phyloP scores from a whole-genome alignment of 2,329 filamentous ascomycete genomes.

The Pyricularia sp. region DNA sequence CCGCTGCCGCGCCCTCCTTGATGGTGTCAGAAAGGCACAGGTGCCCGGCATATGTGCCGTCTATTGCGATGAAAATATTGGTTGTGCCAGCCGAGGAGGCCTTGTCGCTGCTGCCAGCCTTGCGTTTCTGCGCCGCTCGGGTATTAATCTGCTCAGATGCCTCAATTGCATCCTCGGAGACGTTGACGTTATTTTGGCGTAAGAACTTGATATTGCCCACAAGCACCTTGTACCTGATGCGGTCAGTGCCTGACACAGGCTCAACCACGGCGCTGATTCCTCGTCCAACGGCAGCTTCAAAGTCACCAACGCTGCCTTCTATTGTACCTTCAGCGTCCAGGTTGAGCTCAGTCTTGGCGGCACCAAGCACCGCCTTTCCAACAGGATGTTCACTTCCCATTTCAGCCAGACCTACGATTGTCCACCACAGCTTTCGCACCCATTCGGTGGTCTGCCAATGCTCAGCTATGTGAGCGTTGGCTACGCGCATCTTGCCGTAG shows the following conservation, averaged over 20 bases:
- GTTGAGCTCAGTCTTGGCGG: conserved; percentile 67
- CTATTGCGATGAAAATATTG: conserved; percentile 84
- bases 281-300: conserved; percentile 72
- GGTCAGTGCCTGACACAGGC: conserved; percentile 58
- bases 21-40: conserved; percentile 83
- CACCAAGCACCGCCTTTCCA: conserved; percentile 72
- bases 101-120: conserved; percentile 17
- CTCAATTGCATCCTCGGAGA: conserved; percentile 55
- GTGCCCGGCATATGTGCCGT: conserved; percentile 70
- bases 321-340: conserved; percentile 64
- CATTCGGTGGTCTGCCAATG: conserved; percentile 62
- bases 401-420: conserved; percentile 89
- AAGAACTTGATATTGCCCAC: conserved; percentile 78
- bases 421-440: conserved; percentile 80
- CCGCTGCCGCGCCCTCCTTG: conserved; percentile 75
- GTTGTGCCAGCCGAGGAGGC: conserved; percentile 60
- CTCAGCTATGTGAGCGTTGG: conserved; percentile 55
- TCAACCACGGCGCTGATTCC: conserved; percentile 79
- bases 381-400: conserved; percentile 94
- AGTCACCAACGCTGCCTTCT: conserved; percentile 78
- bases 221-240: conserved; percentile 66
- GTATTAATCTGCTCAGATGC: conserved; percentile 51
- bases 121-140: conserved; percentile 23
- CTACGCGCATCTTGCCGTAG: conserved; percentile 89
- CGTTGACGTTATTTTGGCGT: conserved; percentile 55